Evolutionary conservation across 2,329 filamentous ascomycete genomes (phyloP).

Genomic region (Penicillium thymicola): DNA sequence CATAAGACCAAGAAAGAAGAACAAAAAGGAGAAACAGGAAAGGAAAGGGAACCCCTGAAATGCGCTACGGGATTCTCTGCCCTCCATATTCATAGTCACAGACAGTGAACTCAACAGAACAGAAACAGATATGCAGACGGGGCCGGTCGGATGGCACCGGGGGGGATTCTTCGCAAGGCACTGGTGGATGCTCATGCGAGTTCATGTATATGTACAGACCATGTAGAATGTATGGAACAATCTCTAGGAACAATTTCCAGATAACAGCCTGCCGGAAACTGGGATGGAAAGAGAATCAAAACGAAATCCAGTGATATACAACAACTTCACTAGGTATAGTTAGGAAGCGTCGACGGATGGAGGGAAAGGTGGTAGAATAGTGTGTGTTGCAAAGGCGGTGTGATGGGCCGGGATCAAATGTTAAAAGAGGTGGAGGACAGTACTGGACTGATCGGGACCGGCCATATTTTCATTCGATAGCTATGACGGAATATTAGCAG

Average conservation of each 20-base stretch:
- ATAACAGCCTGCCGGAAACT: constrained; percentile 9
- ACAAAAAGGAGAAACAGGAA: constrained; percentile 7
- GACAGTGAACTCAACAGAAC: background rate
- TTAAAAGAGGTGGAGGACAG: background rate
- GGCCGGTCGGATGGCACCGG: background rate
- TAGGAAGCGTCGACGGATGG: constrained; percentile 13
- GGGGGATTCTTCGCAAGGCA: background rate
- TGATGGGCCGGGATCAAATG: background rate
- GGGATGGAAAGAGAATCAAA: constrained; percentile 4
- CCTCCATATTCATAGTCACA: background rate
- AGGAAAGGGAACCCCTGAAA: background rate
- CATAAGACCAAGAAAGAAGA: constrained; percentile 10
- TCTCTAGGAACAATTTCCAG: constrained; percentile 18
- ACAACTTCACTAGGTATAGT: constrained; percentile 11
- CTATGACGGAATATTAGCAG: constrained; percentile 13
- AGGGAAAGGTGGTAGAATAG: background rate
- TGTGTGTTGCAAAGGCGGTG: background rate
- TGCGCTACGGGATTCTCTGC: background rate
- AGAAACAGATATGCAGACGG: constrained; percentile 3
- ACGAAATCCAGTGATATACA: constrained; percentile 15
- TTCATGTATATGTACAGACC: constrained; percentile 36
- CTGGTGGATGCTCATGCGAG: constrained; percentile 15
- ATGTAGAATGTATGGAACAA: constrained; percentile 27
- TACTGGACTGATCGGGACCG: constrained; percentile 3
- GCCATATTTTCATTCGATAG: constrained; percentile 5